These are phyloP conservation scores for Ogataea pilisensis DNA, from an alignment of 805 yeast species.

Conservation along the genomic window DNA sequence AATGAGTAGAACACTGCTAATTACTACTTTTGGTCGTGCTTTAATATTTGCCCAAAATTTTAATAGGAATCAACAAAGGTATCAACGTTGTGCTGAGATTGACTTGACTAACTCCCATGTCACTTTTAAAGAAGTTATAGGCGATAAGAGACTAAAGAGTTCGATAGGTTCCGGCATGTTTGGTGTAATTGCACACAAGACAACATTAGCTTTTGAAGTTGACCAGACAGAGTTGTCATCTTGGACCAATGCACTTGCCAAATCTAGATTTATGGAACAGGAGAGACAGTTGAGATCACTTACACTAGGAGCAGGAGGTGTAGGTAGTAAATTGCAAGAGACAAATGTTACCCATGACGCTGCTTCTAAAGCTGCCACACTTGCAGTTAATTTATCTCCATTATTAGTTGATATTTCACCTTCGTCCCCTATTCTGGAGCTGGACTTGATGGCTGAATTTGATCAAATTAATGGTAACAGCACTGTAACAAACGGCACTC, in stretches of 20 bases:
- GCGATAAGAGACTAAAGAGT: slow-evolving; percentile 32
- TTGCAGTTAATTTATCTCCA: slow-evolving; percentile 24
- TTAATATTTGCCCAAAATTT: slow-evolving; percentile 45
- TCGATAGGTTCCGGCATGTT: slow-evolving; percentile 43
- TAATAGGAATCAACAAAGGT: slow-evolving; percentile 33
- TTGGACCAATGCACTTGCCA: slow-evolving; percentile 57
- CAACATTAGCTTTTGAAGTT: slow-evolving; percentile 55
- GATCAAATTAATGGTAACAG: background rate
- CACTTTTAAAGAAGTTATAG: slow-evolving; percentile 55
- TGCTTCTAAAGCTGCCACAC: slow-evolving; percentile 35
- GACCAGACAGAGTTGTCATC: slow-evolving; percentile 44
- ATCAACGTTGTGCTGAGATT: slow-evolving; percentile 51
- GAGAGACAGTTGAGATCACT: slow-evolving; percentile 36
- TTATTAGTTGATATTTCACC: slow-evolving; percentile 15
- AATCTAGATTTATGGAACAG: slow-evolving; percentile 43
- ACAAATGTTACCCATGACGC: too few species aligned
- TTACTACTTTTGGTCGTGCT: slow-evolving; percentile 63
- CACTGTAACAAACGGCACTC: background rate
- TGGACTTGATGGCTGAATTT: slow-evolving; percentile 9
- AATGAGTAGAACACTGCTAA: slow-evolving; percentile 47
- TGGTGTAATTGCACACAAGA: slow-evolving; percentile 52
- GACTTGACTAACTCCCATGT: slow-evolving; percentile 48
- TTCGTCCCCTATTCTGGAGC: slow-evolving; percentile 14
- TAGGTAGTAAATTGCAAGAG: too few species aligned
- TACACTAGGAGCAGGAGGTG: slow-evolving; percentile 25